Evolutionary conservation across 192 early-diverging fungal genomes (phyloP).

Genomic region (Coemansia furcata): DNA sequence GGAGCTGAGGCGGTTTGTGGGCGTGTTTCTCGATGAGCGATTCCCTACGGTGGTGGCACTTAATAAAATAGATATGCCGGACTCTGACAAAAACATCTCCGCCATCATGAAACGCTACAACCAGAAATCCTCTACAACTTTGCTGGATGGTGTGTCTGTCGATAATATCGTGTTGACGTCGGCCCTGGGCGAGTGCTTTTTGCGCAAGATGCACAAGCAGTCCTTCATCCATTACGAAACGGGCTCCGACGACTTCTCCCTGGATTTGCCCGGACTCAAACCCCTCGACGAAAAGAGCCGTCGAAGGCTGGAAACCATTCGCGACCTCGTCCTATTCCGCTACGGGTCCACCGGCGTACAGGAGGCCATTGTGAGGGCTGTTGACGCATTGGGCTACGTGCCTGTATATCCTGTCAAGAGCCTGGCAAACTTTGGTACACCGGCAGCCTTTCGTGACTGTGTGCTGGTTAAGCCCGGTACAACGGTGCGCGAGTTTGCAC

Average conservation of each 20-base stretch:
- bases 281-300: conserved; percentile 56
- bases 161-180: conserved; percentile 62
- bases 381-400: conserved; percentile 64
- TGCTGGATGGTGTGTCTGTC: conserved; percentile 25
- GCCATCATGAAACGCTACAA: conserved; percentile 70
- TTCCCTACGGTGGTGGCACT: conserved; percentile 82
- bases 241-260: conserved; percentile 58
- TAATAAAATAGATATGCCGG: conserved; percentile 85
- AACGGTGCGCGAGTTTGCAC: conserved; percentile 74
- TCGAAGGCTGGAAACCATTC: conserved; percentile 60
- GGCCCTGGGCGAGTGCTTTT: conserved; percentile 64
- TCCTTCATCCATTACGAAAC: conserved; percentile 55
- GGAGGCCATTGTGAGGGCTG: conserved; percentile 62
- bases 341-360: conserved; percentile 83
- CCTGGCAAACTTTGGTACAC: conserved; percentile 60
- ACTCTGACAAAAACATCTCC: conserved; percentile 79
- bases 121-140: background rate
- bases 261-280: conserved; percentile 26
- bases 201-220: conserved; percentile 62
- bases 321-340: conserved; percentile 78
- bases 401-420: conserved; percentile 78
- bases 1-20: conserved; percentile 55
- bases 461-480: conserved; percentile 68
- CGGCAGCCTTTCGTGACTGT: conserved; percentile 69
- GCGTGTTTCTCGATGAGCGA: conserved; percentile 68